Evolutionary conservation across 2,329 filamentous ascomycete species (phyloP).

Genomic region (Cercospora canescens): DNA sequence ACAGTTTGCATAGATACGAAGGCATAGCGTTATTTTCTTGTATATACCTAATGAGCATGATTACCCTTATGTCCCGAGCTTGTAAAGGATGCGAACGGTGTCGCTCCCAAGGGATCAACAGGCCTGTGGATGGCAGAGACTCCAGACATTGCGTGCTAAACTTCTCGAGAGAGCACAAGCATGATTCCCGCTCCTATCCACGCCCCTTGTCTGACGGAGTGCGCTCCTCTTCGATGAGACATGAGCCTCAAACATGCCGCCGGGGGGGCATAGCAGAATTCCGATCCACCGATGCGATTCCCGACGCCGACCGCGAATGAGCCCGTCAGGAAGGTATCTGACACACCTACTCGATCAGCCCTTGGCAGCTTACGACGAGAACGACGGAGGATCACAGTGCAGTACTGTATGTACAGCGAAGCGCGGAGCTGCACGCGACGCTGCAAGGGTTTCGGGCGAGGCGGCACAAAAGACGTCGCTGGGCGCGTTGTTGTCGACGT

Average conservation of each 20-base stretch:
- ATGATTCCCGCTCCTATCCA: background rate
- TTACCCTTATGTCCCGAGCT: background rate
- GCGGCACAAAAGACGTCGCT: background rate
- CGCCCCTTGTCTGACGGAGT: background rate
- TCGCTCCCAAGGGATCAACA: background rate
- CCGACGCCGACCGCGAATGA: background rate
- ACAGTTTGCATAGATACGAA: conserved; percentile 12
- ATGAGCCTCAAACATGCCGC: background rate
- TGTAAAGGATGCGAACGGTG: background rate
- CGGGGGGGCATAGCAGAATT: background rate
- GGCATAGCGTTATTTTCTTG: conserved; percentile 7
- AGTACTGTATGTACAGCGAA: background rate
- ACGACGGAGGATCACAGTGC: background rate
- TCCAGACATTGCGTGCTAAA: background rate
- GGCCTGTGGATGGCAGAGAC: background rate
- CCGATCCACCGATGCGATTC: background rate
- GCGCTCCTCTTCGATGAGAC: background rate
- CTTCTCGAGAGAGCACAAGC: background rate
- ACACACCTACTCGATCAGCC: background rate
- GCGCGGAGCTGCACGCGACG: background rate
- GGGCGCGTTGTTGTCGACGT: background rate
- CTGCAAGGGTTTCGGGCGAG: background rate
- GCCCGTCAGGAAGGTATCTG: background rate
- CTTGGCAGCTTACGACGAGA: background rate
- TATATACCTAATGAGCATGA: conserved; percentile 8